These are phyloP conservation scores for Wallacemonas sp. DNA, from an alignment of 208 protist species.

Conservation along the genomic window DNA sequence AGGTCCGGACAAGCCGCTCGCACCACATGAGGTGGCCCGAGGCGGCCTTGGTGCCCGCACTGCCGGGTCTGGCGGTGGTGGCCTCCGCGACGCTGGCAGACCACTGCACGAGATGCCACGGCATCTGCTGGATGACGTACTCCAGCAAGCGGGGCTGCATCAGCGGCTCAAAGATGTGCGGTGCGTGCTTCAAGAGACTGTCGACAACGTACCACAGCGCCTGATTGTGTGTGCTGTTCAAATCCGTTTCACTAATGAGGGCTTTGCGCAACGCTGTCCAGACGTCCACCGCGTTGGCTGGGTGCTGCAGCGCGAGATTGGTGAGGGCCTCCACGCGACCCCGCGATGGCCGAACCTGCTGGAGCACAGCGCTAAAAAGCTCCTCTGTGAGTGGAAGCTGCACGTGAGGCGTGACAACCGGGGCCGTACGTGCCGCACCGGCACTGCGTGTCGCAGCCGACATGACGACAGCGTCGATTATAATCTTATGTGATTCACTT, in stretches of 20 bases:
- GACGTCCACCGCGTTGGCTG: constrained; percentile 48
- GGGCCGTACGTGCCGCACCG: not conserved
- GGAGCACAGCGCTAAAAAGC: constrained; percentile 55
- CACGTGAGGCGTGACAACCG: constrained; percentile 1
- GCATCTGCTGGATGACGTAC: constrained; percentile 72
- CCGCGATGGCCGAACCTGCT: constrained; percentile 50
- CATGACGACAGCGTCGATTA: too few species aligned
- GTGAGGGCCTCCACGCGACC: constrained; percentile 59
- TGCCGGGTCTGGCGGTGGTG: not conserved
- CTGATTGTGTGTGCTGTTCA: constrained; percentile 46
- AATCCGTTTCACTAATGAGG: constrained; percentile 48
- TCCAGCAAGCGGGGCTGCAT: constrained; percentile 64
- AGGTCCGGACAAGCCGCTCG: constrained; percentile 68
- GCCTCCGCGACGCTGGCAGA: constrained; percentile 10
- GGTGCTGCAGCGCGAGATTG: constrained; percentile 57
- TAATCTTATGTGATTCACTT: too few species aligned
- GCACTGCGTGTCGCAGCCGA: not conserved
- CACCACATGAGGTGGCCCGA: constrained; percentile 44
- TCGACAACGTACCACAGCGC: constrained; percentile 81
- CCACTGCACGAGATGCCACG: constrained; percentile 46
- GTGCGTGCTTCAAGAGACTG: constrained; percentile 69
- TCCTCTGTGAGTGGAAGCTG: constrained; percentile 45
- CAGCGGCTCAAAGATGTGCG: constrained; percentile 77
- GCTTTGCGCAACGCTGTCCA: constrained; percentile 71
- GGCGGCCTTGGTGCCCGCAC: not conserved